These are phyloP conservation scores for Senna tora DNA, from an alignment of 306 rosid genomes.

Conservation along the genomic window DNA sequence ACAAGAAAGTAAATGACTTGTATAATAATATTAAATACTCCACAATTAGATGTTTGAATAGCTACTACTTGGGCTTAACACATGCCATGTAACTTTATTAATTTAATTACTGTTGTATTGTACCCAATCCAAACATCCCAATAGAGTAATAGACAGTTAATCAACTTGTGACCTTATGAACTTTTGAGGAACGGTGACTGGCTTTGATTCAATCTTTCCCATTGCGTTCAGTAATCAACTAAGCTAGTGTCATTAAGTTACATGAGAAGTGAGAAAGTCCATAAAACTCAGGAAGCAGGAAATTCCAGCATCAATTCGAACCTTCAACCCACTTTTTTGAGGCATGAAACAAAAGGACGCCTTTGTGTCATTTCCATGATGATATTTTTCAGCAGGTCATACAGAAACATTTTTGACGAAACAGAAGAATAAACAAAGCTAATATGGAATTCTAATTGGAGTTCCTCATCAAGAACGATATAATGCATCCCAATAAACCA, in stretches of 20 bases:
- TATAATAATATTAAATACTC: not conserved
- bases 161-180: not conserved
- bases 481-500: constrained; percentile 69
- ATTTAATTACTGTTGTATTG: not conserved
- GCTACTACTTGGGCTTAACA: not conserved
- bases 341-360: constrained; percentile 24
- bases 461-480: constrained; percentile 59
- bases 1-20: not conserved
- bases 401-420: constrained; percentile 24
- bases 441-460: constrained; percentile 33
- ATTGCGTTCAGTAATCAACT: constrained; percentile 13
- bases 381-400: constrained; percentile 12
- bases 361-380: constrained; percentile 27
- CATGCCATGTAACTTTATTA: not conserved
- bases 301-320: constrained; percentile 31
- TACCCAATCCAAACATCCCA: not conserved
- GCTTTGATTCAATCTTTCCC: not conserved
- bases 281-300: constrained; percentile 16
- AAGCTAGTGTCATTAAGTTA: constrained; percentile 19
- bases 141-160: not conserved
- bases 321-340: constrained; percentile 21
- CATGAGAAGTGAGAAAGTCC: constrained; percentile 17
- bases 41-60: not conserved
- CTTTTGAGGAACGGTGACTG: not conserved
- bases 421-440: constrained; percentile 14